phyloP scores from a whole-genome alignment of 768 basidiomycete species.

The Plicaturopsis crispa region DNA sequence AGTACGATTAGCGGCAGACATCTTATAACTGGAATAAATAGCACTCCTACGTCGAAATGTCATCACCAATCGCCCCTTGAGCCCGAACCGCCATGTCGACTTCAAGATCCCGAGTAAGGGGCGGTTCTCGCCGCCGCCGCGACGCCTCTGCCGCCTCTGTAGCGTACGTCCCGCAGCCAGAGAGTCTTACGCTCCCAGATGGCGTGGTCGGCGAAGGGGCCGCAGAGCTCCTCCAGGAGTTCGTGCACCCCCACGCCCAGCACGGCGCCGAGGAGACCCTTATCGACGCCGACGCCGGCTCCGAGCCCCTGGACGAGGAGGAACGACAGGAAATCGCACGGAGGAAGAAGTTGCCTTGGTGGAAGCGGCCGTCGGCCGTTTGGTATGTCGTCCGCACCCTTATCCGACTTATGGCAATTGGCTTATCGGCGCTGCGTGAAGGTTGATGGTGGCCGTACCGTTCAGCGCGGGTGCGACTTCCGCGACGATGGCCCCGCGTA shows the following conservation, averaged over 20 bases:
- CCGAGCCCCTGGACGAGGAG: slow-evolving; percentile 13
- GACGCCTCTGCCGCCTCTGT: slow-evolving; percentile 16
- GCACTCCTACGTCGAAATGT: no score
- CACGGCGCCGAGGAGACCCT: slow-evolving; percentile 29
- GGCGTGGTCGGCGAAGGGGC: slow-evolving; percentile 37
- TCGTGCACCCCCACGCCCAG: slow-evolving; percentile 28
- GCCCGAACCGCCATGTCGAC: no score
- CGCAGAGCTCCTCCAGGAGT: slow-evolving; percentile 37
- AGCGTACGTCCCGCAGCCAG: slow-evolving; percentile 17
- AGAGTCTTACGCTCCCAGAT: slow-evolving; percentile 35
- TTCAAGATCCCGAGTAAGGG: no score
- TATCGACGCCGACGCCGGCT: slow-evolving; percentile 9
- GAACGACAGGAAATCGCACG: slow-evolving; percentile 15
- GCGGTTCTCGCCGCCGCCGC: slow-evolving; percentile 8
- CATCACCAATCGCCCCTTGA: no score
- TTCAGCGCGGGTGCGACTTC: slow-evolving; percentile 47
- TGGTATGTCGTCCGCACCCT: slow-evolving; percentile 43
- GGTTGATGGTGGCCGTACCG: slow-evolving; percentile 51
- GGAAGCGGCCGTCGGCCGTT: slow-evolving; percentile 63
- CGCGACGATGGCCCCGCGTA: slow-evolving; percentile 57
- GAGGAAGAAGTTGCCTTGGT: slow-evolving; percentile 50
- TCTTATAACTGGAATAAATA: no score
- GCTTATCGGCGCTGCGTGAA: slow-evolving; percentile 16
- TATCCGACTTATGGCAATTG: slow-evolving; percentile 1
- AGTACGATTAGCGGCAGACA: no score